Conservation (phyloP, 345 rosid genomes). For the Melaleuca alternifolia region DNA sequence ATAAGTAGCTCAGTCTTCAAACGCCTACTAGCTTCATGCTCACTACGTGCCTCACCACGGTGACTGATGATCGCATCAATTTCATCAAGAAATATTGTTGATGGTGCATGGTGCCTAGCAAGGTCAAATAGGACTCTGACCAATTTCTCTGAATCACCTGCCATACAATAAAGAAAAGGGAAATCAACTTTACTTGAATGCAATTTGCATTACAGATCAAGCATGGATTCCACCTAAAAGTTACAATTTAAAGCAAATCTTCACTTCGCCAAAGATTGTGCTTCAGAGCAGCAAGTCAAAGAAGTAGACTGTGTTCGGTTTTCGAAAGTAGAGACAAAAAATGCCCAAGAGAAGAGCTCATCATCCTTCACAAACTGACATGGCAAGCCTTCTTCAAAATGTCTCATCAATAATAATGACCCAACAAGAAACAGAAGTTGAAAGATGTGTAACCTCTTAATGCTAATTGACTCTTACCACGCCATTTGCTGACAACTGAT, state of each 20-base stretch:
- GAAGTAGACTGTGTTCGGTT: not conserved
- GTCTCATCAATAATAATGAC: not conserved
- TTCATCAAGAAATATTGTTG: conserved; percentile 96
- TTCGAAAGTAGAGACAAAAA: not conserved
- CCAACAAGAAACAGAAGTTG: not conserved
- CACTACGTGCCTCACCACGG: conserved; percentile 92
- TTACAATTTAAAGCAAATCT: not conserved
- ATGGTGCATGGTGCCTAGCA: conserved; percentile 95
- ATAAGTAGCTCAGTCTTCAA: conserved; percentile 97
- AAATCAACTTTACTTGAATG: not conserved
- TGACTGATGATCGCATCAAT: conserved; percentile 96
- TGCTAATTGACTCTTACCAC: conserved; percentile 30
- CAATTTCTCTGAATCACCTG: conserved; percentile 98
- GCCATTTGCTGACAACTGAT: conserved; percentile 99
- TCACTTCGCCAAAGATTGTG: not conserved
- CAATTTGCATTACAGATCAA: not conserved
- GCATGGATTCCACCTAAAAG: not conserved
- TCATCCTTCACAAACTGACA: not conserved
- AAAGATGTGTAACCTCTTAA: not conserved
- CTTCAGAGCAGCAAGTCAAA: not conserved
- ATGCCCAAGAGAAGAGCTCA: not conserved
- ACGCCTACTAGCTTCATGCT: conserved; percentile 99
- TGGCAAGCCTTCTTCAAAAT: not conserved
- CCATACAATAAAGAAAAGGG: not conserved
- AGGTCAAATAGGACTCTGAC: conserved; percentile 89